phyloP scores from a whole-genome alignment of 495 filamentous ascomycete genomes.

The Thermochaetoides thermophila region DNA sequence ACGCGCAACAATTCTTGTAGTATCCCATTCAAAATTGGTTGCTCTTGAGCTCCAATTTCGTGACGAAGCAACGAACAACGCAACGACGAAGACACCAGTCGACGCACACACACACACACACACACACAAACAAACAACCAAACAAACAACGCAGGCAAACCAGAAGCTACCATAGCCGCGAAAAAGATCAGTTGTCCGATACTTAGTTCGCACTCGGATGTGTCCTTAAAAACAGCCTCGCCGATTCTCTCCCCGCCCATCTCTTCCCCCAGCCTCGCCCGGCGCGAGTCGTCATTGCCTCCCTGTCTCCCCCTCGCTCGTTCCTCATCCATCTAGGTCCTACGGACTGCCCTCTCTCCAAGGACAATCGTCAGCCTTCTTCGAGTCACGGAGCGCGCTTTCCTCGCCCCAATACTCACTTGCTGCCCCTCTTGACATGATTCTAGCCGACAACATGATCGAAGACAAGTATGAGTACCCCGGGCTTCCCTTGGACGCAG shows the following conservation, averaged over 20 bases:
- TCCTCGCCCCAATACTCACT: slow-evolving; percentile 22
- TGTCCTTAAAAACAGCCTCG: slow-evolving; percentile 1
- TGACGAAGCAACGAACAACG: no score
- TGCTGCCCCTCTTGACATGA: slow-evolving; percentile 1
- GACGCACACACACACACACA: not conserved
- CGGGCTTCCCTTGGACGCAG: no score
- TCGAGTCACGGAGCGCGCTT: slow-evolving; percentile 16
- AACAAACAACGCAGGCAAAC: not conserved
- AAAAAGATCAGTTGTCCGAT: not conserved
- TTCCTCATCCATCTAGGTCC: no score
- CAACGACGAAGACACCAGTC: not conserved
- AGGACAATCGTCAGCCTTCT: no score
- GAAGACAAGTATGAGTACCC: slow-evolving; percentile 87
- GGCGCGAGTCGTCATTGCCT: slow-evolving; percentile 22
- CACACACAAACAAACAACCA: no score
- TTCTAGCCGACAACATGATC: slow-evolving; percentile 49
- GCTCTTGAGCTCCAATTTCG: no score
- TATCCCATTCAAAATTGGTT: no score
- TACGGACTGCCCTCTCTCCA: no score
- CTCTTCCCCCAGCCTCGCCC: slow-evolving; percentile 18
- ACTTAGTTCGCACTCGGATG: slow-evolving; percentile 3
- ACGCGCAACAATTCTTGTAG: no score
- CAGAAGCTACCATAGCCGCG: not conserved
- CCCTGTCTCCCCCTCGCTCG: slow-evolving; percentile 1
- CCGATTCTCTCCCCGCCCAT: slow-evolving; percentile 1